Evolutionary conservation across 108 stramenopile species (phyloP), one percentile per base, ranked within the genome.

Genomic region (Nitzschia sp.): DNA sequence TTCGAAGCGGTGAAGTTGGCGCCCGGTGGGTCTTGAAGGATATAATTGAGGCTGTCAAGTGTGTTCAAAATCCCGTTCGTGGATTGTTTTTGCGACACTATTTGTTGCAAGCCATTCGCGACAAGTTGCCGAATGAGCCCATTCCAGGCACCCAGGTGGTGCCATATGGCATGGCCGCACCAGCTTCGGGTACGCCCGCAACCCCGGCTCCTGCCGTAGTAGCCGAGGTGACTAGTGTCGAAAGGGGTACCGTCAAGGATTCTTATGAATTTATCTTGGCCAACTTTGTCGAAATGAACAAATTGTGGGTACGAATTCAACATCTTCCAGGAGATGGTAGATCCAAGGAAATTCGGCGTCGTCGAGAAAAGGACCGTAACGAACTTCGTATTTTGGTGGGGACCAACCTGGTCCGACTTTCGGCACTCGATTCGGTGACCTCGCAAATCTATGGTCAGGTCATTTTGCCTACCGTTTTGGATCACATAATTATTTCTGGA

Each of bases 241-340:
- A 75, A 65, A 68, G 48, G 38, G 92, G 88, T 8, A 93, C 80
- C 35, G 95, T 97, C 45, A 79, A 84, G 46, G 96, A 98, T 84
- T 94, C 97, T 16, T 84, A 95, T 61, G 85, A 94, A 66, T 99
- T 98, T 56, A 80, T 99, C 53, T 75, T 99, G 58, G 80, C 87
- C 41, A 99, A 98, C 73, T 96, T 99, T 63, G 65, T 84, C 53
- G 97, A 98, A 84, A 96, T 97, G 82, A 99, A 99, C 80, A 92
- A 96, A 30, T 85, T 99, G 28, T 99, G 99, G 99, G 97, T 99
- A 2, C 96, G 99, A 26, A 94, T 99, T 75, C 98, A 98, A 84
- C 86, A 93, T 60, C 68, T 92, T 65, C 89, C 90, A 17, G 88
- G 91, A 28, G 88, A 87, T 60, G 78, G 77, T n/a, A 75, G 78